Evolutionary conservation across 176 grass and related monocot species (phyloP).

Genomic region (Bothriochloa decipiens): DNA sequence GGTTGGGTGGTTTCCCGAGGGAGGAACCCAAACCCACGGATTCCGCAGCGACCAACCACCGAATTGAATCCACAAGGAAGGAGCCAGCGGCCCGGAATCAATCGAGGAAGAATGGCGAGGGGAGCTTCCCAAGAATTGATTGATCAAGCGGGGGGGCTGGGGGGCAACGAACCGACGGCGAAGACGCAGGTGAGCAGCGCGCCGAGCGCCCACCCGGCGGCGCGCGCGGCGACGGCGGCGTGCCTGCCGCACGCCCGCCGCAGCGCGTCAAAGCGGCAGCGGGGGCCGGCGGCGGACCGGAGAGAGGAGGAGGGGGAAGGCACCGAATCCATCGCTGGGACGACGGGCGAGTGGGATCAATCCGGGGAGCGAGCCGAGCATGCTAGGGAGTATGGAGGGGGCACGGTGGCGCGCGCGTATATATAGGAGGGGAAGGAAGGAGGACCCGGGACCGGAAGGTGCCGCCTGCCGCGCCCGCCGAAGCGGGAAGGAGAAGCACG

Average conservation of each 20-base stretch:
- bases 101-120: not conserved
- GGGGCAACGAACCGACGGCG: slow-evolving; percentile 62
- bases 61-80: not conserved
- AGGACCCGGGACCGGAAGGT: not conserved
- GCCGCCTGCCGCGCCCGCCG: not conserved
- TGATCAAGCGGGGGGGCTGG: not conserved
- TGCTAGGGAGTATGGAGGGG: slow-evolving; percentile 10
- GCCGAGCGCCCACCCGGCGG: slow-evolving; percentile 48
- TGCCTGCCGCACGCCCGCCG: slow-evolving; percentile 32
- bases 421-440: slow-evolving; percentile 1
- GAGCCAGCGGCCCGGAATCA: not conserved
- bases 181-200: slow-evolving; percentile 73
- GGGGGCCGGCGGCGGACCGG: not conserved
- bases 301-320: not conserved
- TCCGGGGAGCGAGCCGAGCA: not conserved
- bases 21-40: not conserved
- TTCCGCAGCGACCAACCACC: slow-evolving; percentile 11
- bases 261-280: slow-evolving; percentile 20
- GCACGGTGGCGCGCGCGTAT: not conserved
- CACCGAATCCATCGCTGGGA: slow-evolving; percentile 36
- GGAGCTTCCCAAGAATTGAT: not conserved
- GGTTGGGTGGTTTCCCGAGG: not conserved
- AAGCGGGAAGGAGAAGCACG: slow-evolving; percentile 21
- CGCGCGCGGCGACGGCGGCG: slow-evolving; percentile 17
- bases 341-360: not conserved